Evolutionary conservation across 257 asterid species (phyloP).

Genomic region (Gentiana straminea): DNA sequence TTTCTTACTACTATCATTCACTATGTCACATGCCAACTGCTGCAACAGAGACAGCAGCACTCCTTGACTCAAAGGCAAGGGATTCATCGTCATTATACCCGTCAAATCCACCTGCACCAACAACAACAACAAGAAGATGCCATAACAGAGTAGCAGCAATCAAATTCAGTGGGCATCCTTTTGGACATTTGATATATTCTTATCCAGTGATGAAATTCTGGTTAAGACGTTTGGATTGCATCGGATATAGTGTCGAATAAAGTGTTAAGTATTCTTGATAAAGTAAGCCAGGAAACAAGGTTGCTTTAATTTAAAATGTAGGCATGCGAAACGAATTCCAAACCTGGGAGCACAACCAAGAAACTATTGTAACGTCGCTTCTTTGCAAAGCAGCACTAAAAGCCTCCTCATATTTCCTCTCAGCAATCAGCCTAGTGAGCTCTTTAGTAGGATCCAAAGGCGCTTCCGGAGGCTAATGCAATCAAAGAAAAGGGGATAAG

Average conservation of each 20-base stretch:
- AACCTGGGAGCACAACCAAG: constrained; percentile 98
- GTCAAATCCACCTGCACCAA: constrained; percentile 62
- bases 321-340: background rate
- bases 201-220: no score
- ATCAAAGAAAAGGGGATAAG: background rate
- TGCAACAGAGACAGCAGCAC: constrained; percentile 88
- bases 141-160: background rate
- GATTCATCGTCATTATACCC: constrained; percentile 50
- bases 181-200: no score
- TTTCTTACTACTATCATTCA: constrained; percentile 53
- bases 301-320: no score
- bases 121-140: background rate
- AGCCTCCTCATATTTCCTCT: constrained; percentile 87
- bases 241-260: no score
- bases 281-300: no score
- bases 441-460: constrained; percentile 94
- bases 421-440: constrained; percentile 62
- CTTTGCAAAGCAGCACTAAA: constrained; percentile 81
- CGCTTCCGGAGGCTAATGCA: constrained; percentile 48
- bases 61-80: constrained; percentile 89
- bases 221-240: no score
- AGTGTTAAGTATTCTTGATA: no score
- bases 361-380: constrained; percentile 74
- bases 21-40: constrained; percentile 76
- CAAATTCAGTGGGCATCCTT: no score